phyloP scores from a whole-genome alignment of 345 rosid species.

The Reutealis trisperma region DNA sequence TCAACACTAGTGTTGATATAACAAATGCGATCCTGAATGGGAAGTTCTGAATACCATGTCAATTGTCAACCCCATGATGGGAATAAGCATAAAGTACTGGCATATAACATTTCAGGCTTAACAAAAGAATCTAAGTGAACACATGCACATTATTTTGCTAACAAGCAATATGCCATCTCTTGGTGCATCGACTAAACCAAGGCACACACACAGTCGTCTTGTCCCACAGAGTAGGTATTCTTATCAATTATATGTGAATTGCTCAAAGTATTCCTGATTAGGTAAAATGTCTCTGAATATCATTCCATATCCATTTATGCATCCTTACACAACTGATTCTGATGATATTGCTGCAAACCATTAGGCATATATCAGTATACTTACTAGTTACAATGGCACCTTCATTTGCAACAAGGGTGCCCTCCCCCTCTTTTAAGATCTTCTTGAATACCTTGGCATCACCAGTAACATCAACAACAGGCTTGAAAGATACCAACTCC shows the following conservation, averaged over 20 bases:
- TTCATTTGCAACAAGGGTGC: constrained; percentile 44
- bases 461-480: constrained; percentile 56
- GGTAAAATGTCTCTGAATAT: not conserved
- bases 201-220: not conserved
- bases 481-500: constrained; percentile 54
- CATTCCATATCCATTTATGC: not conserved
- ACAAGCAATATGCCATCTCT: not conserved
- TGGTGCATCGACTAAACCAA: not conserved
- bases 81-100: not conserved
- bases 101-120: not conserved
- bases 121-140: not conserved
- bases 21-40: not conserved
- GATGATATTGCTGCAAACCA: not conserved
- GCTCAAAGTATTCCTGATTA: not conserved
- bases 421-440: constrained; percentile 60
- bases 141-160: not conserved
- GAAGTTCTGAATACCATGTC: not conserved
- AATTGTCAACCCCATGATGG: not conserved
- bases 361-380: constrained; percentile 9
- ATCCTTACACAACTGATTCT: not conserved
- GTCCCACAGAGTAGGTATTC: not conserved
- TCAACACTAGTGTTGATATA: not conserved
- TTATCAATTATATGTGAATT: not conserved
- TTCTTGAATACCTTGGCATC: constrained; percentile 61
- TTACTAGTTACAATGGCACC: constrained; percentile 59